Evolutionary conservation across 75 land plant genomes (phyloP), one percentile per base, ranked within the genome.

Genomic region (Sequoia sempervirens): DNA sequence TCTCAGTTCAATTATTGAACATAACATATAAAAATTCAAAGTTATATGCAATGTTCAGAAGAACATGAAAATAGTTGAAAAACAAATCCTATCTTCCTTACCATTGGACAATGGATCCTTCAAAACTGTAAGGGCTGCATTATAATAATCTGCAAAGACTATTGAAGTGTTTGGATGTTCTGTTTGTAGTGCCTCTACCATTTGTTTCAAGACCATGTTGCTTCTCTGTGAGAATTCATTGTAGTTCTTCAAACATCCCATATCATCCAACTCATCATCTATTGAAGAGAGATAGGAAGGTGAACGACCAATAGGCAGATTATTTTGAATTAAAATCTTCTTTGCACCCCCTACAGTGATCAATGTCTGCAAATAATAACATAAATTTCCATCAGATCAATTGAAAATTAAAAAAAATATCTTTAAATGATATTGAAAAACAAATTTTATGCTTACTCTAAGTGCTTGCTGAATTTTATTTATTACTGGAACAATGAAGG

Each of bases 401-500:
- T 43, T 43, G 53, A 52, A 64, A 26, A n/a, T n/a, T n/a, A n/a
- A n/a, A n/a, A n/a, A n/a, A n/a, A n/a, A n/a, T n/a, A n/a, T n/a
- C n/a, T n/a, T 23, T 66, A 66, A 66, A 66, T 17, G 1, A 66
- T 66, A 66, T 1, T 7, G 10, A 45, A 34, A 72, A 37, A 40
- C 2, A 45, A 47, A 83, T 41, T 47, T 30, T 2, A 20, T 12
- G 43, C 66, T 83, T 43, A 45, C 84, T 11, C 46, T 18, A 23
- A 69, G 43, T 4, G 88, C 88, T 4, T 58, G 34, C 28, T 43
- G 8, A 45, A 89, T 91, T 20, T 73, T 75, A 15, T 58, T 81
- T 54, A 91, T 84, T 13, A 91, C 85, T 10, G 8, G 45, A 26
- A 86, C 82, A 0, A 88, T 85, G 2, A 80, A 72, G 9, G 82